Conservation (phyloP, 129 eudicot genomes). For the Ambrosia trifida region DNA sequence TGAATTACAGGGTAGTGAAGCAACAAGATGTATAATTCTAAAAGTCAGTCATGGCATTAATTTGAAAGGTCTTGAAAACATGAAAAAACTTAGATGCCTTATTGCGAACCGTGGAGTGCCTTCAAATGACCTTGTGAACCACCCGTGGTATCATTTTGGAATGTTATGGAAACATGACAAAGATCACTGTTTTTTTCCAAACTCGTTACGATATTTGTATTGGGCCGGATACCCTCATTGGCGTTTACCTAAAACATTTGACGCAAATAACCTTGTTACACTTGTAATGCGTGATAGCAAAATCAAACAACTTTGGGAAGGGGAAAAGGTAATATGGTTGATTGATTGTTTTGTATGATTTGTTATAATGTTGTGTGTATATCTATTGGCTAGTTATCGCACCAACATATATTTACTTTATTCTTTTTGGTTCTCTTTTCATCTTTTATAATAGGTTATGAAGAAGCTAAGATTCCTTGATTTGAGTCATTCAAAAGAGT, state of each 20-base stretch:
- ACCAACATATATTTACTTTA: no score
- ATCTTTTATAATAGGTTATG: background rate
- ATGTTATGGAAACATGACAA: constrained; percentile 6
- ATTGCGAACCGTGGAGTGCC: no score
- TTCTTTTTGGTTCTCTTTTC: background rate
- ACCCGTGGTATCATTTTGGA: background rate
- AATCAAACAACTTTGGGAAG: constrained; percentile 12
- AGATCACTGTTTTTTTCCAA: background rate
- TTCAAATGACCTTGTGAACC: background rate
- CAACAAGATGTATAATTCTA: background rate
- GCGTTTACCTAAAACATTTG: constrained; percentile 17
- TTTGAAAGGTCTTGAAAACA: background rate
- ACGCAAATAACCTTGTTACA: constrained; percentile 6
- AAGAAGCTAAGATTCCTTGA: background rate
- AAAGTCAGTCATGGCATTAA: background rate
- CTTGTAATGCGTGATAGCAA: background rate
- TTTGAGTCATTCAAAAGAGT: background rate
- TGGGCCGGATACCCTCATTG: background rate
- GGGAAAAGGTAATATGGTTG: background rate
- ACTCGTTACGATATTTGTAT: background rate
- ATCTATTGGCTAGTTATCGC: background rate
- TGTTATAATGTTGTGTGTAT: no score
- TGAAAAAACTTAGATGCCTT: background rate
- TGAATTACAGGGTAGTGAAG: background rate
- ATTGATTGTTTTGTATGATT: no score